Base-by-base conservation (phyloP, 129 eudicot genomes). In the Flaveria brownii region DNA sequence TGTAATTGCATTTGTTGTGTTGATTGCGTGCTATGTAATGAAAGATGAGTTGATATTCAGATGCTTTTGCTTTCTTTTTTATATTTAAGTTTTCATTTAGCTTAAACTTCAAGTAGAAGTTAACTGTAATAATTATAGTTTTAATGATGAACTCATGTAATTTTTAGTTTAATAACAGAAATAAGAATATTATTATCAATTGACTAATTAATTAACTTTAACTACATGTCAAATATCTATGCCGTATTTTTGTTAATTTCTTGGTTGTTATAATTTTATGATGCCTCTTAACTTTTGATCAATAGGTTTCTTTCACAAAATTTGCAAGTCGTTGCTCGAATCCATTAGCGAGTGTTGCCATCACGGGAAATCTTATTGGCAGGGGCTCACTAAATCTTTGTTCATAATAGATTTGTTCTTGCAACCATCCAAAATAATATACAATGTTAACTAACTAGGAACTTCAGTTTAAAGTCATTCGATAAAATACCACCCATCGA, bases 361-460 rank as follows among this genome's bases (percentile, higher is more conserved):
- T 92, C 12, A 87, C 89, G 2, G 91, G 46, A 85, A 91, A 63
- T 91, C 97, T 82, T 91, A 96, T 80, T 88, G 96, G 75, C 60
- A 63, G 17, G 97, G 96, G 42, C 0, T 73, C 75, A 89, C 97
- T 76, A 92, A 80, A 36, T 92, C 97, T 79, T 84, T 79, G 82
- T 89, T 87, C 68, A 57, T 72, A 70, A 92, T 87, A 13, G 82
- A 49, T 81, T 83, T 81, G 46, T 87, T 84, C 90, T 96, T 92
- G 87, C 89, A 83, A 6, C 45, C 54, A 56, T 46, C 72, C 33
- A 69, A 64, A 55, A 17, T 8, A 52, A 60, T 43, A 17, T 8
- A 52, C 50, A 28, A 46, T 26, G 17, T 28, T 12, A 47, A 2
- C 5, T 61, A 46, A 77, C 10, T 11, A 70, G 52, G 59, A 57